Evolutionary conservation across 1,139 yeast genomes (phyloP), one percentile per base, ranked within the genome.

Genomic region (Debaryomyces sp.): DNA sequence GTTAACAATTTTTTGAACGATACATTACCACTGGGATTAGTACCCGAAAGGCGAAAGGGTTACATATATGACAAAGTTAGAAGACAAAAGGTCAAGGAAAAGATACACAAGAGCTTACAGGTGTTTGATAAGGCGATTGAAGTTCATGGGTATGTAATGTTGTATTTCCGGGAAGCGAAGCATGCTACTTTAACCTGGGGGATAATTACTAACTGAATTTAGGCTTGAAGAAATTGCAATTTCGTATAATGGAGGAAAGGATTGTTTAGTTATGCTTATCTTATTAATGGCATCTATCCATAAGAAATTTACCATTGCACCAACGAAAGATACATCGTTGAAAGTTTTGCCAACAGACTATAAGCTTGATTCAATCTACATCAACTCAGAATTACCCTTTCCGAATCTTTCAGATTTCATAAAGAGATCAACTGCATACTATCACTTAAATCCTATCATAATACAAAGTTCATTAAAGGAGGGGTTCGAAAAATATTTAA

Each of bases 241-340:
- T 6, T 86, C 95, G 5, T 90, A 87, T 66, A 90, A 90, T 60
- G 97, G 97, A 6, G 97, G 97, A 2, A 90, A 90, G 60, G 97
- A 90, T 66, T 90, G 97, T 58, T 75, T 89, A 30, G 96, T 89
- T 40, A 85, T 89, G 89, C 75, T 90, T 42, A 71, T 88, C 12
- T 63, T 90, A 2, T 77, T 85, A 35, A 67, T 88, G 49, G 84
- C 90, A 1, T 80, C 84, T 5, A 70, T 87, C 5, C 78, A 81
- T 58, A 65, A 67, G 35, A 67, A 68, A 49, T 61, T 57, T 50
- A 45, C 52, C 3, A 34, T 15, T 3, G 6, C 35, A 9, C 21
- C 21, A 32, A 9, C 43, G 1, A 34, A 50, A 13, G 41, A 39
- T 13, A 5, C 29, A 24, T 27, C 43, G 13, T 32, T 32, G 35